A percentile compares a stretch with the other conserved stretches of the same genome.
Evolutionary conservation across 2,329 filamentous ascomycete genomes (phyloP).

Genomic region (Falciphora oryzae): DNA sequence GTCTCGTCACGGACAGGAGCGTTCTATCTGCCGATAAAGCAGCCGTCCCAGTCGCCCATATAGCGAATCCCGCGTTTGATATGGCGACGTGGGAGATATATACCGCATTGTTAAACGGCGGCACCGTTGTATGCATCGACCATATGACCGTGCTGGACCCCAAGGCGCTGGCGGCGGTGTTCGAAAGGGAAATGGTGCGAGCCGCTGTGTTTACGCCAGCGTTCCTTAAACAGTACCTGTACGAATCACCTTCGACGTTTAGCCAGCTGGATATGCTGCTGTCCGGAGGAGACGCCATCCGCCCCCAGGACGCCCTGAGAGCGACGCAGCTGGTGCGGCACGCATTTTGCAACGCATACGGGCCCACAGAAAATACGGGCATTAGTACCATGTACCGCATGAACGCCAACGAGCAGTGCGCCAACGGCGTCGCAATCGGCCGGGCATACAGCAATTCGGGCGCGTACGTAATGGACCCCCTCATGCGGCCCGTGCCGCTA

Average conservation of each 20-base stretch:
- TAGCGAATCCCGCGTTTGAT: not conserved
- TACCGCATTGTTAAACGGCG: not conserved
- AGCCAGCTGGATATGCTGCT: not conserved
- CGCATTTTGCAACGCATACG: conserved; percentile 6
- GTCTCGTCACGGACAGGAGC: not conserved
- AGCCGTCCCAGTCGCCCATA: not conserved
- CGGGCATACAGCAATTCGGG: not conserved
- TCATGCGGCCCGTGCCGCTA: conserved; percentile 14
- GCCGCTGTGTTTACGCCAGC: not conserved
- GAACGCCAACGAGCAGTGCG: not conserved
- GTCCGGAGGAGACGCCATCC: not conserved
- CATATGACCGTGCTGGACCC: not conserved
- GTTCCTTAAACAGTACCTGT: not conserved
- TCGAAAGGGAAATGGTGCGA: not conserved
- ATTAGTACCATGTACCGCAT: not conserved
- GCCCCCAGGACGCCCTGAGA: not conserved
- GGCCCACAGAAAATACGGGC: not conserved
- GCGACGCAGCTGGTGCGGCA: not conserved
- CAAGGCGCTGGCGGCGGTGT: not conserved
- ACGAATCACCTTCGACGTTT: not conserved
- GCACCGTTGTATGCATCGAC: not conserved
- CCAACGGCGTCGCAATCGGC: not conserved
- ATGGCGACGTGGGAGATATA: conserved; percentile 1
- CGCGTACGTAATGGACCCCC: conserved; percentile 35
- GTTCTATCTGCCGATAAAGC: not conserved